Base-by-base conservation (phyloP, 2,329 filamentous ascomycete genomes). In the Fusarium penzigii region DNA sequence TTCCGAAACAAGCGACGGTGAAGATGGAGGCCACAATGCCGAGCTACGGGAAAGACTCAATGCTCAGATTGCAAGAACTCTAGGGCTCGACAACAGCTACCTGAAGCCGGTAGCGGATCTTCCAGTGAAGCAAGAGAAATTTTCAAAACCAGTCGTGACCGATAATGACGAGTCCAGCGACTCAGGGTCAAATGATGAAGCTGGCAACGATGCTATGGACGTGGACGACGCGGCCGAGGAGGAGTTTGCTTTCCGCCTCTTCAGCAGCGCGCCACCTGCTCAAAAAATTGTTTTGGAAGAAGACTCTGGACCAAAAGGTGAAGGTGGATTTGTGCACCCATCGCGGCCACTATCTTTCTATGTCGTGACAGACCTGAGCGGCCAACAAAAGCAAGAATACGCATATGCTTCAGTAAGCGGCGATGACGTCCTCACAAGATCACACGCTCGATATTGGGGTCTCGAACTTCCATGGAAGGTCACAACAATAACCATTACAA, bases 381-480 rank as follows among this genome's bases (percentile, higher is more conserved):
- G 68, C 1, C 65, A 70, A 42, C 64, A 71, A 59, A 70, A 66
- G 43, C 63, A 65, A 17, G 65, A 74, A 56, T 81, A 80, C 51
- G 67, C 66, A 29, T 61, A 60, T n/a, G 72, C 75, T 3, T 80
- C 84, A 3, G 69, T 87, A 11, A 77, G 68, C 29, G 78, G 77
- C 6, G 77, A 80, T n/a, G 76, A 81, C 13, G 67, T 87, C 13
- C 46, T 80, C 2, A 62, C 62, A 17, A 69, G 73, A 53, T 76
- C 77, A n/a, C 64, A 61, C 42, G 68, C 65, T 59, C 71, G 76
- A 48, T 73, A 74, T 7, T 86, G 82, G 82, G 84, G 83, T 0
- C 66, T 82, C 40, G 82, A 86, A 66, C 73, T 82, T 58, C 82
- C 83, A 2, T 87, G 84, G 84, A 76, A 77, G 50, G 81, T 85